Base-by-base conservation (phyloP, 2,329 filamentous ascomycete genomes). In the Aureobasidium sp. region DNA sequence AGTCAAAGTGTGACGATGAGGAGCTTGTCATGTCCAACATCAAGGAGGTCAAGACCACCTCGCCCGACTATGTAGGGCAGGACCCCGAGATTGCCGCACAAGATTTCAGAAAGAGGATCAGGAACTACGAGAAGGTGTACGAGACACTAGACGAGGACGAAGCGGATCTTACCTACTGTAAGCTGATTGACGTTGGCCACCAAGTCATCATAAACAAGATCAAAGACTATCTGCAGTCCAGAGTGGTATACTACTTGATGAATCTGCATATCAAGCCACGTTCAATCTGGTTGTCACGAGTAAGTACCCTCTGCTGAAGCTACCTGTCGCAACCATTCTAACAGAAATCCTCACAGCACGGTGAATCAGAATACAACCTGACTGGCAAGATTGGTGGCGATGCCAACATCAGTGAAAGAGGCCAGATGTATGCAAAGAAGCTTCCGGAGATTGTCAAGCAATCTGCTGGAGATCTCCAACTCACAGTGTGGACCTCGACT, bases 201-300 rank as follows among this genome's bases (percentile, higher is more conserved):
- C 89, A 95, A 65, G 90, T 97, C 66, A 93, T 97, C 65, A 97
- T 98, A 79, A 98, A 97, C 73, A 85, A 87, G 66, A 95, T 98
- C 64, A 85, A 90, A 66, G 93, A 98, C 70, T 98, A 98, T 66
- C 78, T 98, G 24, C 93, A 96, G 68, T 95, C 89, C 68, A 85
- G 93, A 55, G 85, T 98, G 39, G 91, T 98, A 40, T 98, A 98
- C 71, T 98, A 96, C 68, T 81, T 97, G 55, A 96, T 97, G 84
- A 98, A 97, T 68, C 78, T 98, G 34, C 93, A 98, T 72, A 98
- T 98, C 69, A 91, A 91, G 59, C 91, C 91, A 16, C 83, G 93
- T 54, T 95, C 90, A 3, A 95, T 98, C 60, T 98, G 93, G 93
- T 74, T 98, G 48, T 97, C 93, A 60, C 79, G 93, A 59, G 88